These are phyloP conservation scores for Thalassiosira livingstoniorum DNA, from an alignment of 352 stramenopile species.

Conservation along the genomic window DNA sequence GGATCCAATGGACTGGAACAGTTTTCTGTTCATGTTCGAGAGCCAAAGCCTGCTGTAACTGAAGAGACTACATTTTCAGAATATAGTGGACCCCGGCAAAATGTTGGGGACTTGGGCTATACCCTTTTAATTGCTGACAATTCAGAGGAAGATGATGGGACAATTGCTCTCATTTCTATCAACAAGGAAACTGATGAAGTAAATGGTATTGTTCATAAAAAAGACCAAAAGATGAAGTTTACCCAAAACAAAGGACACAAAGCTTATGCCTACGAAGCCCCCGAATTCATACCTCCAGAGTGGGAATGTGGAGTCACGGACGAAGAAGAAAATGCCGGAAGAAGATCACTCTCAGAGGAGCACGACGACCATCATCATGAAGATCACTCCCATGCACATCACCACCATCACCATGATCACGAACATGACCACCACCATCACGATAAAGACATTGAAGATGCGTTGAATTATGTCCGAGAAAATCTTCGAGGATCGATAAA, in stretches of 20 bases:
- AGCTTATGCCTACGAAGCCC: background rate
- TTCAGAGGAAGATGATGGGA: background rate
- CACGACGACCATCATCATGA: background rate
- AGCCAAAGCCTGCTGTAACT: background rate
- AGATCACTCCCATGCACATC: background rate
- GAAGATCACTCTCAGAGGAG: background rate
- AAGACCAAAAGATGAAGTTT: constrained; percentile 6
- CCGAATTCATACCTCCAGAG: constrained; percentile 7
- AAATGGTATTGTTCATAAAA: constrained; percentile 20
- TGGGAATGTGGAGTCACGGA: constrained; percentile 11
- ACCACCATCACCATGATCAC: constrained; percentile 2
- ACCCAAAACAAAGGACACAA: constrained; percentile 4
- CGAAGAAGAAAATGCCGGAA: background rate
- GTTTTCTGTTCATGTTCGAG: constrained; percentile 4
- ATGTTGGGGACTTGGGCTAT: constrained; percentile 4
- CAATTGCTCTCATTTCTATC: constrained; percentile 12
- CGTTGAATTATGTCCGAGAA: background rate
- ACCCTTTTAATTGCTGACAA: background rate
- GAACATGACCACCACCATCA: constrained; percentile 13
- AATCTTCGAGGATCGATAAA: background rate
- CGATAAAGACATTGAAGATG: background rate
- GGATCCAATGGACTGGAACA: background rate
- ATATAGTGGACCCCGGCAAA: background rate
- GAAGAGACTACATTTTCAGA: background rate
- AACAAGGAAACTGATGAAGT: constrained; percentile 6